These are phyloP conservation scores for Eutypella sp. DNA, from an alignment of 2,329 filamentous ascomycete species.

Conservation along the genomic window DNA sequence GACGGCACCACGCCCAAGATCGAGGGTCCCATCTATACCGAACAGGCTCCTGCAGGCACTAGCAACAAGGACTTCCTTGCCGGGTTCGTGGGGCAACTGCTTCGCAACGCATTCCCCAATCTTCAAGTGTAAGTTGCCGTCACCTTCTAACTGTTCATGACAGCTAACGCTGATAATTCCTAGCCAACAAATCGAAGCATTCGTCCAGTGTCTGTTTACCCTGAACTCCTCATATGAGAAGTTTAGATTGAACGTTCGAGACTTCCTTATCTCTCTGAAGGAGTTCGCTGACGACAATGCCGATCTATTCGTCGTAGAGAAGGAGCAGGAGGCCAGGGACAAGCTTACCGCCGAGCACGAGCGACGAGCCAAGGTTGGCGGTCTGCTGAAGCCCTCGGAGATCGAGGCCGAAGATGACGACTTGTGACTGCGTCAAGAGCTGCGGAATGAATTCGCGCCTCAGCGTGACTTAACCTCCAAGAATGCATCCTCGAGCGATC, in stretches of 20 bases:
- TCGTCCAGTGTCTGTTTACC: constrained; percentile 85
- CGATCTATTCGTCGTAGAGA: constrained; percentile 88
- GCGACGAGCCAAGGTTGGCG: constrained; percentile 89
- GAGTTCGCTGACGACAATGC: constrained; percentile 95
- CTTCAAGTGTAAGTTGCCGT: constrained; percentile 68
- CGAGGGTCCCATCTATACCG: constrained; percentile 83
- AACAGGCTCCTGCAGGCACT: constrained; percentile 78
- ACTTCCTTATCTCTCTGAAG: constrained; percentile 95
- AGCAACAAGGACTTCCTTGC: constrained; percentile 86
- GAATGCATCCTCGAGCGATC: constrained; percentile 12
- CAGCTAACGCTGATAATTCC: constrained; percentile 30
- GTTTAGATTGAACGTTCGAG: constrained; percentile 92
- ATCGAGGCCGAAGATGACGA: constrained; percentile 88
- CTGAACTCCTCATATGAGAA: constrained; percentile 85
- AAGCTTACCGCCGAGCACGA: constrained; percentile 86
- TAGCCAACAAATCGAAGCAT: constrained; percentile 80
- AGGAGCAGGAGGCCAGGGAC: constrained; percentile 84
- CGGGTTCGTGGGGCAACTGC: constrained; percentile 77
- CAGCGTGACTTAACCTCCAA: constrained; percentile 23
- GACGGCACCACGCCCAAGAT: constrained; percentile 74
- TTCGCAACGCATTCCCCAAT: constrained; percentile 90
- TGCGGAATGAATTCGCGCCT: constrained; percentile 56
- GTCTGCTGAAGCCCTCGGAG: constrained; percentile 94
- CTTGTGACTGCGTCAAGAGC: constrained; percentile 74
- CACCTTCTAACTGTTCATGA: not conserved